phyloP scores from a whole-genome alignment of 139 green algal genomes.

The Chlorella sp. region DNA sequence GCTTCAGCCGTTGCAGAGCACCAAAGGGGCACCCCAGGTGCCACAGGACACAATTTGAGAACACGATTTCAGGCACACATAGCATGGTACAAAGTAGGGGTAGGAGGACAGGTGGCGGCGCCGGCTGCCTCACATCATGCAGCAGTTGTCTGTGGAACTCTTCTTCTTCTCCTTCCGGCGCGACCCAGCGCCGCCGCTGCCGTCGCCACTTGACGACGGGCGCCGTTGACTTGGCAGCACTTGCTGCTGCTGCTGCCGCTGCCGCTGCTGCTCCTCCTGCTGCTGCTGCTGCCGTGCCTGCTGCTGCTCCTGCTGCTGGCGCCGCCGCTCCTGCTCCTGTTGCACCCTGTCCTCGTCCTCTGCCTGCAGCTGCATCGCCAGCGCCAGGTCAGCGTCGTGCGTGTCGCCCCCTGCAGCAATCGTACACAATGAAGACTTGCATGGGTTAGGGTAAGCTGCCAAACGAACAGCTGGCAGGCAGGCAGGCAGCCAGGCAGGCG shows the following conservation, averaged over 20 bases:
- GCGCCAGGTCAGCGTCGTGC: slow-evolving; percentile 79
- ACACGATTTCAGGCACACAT: too few species aligned
- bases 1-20: too few species aligned
- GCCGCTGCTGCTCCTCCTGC: background rate
- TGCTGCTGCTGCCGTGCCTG: slow-evolving; percentile 14
- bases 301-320: slow-evolving; percentile 1
- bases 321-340: slow-evolving; percentile 22
- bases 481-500: background rate
- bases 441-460: too few species aligned
- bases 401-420: slow-evolving; percentile 7
- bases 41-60: too few species aligned
- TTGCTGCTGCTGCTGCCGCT: slow-evolving; percentile 1
- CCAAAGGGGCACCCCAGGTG: too few species aligned
- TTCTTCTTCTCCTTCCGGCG: slow-evolving; percentile 40
- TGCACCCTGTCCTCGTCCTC: slow-evolving; percentile 54
- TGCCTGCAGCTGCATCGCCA: slow-evolving; percentile 88
- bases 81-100: too few species aligned
- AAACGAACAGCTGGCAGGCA: too few species aligned
- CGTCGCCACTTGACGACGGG: background rate
- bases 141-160: slow-evolving; percentile 11
- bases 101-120: background rate
- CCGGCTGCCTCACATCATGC: slow-evolving; percentile 32
- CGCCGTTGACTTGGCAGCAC: slow-evolving; percentile 8
- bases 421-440: too few species aligned
- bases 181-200: background rate